A percentile compares a stretch with the other conserved stretches of the same genome.
Conservation (phyloP, 257 asterid species). For the Agastache rugosa region DNA sequence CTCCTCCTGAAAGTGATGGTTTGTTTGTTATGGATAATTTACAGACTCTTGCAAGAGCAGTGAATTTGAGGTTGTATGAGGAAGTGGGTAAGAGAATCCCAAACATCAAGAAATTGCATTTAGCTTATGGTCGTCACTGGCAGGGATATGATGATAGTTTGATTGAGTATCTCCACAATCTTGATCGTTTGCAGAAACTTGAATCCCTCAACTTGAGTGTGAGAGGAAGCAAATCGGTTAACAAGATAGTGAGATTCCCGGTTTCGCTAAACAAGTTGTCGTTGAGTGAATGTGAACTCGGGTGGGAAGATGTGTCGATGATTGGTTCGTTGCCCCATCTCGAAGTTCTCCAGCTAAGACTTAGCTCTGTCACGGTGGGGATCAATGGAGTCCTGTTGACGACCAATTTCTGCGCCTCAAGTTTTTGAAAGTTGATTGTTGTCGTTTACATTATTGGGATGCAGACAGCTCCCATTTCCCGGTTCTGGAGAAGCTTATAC, state of each 20-base stretch:
- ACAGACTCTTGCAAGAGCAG: not conserved
- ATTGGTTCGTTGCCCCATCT: not conserved
- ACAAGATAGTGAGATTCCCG: not conserved
- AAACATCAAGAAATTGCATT: not conserved
- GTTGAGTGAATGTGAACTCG: not conserved
- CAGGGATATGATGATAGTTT: not conserved
- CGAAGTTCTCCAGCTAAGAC: not conserved
- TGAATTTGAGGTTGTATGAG: not conserved
- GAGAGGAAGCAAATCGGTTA: no score
- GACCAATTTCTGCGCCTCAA: no score
- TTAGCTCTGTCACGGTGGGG: no score
- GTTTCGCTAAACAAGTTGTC: not conserved
- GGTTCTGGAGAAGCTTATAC: no score
- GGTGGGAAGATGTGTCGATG: not conserved
- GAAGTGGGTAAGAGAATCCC: not conserved
- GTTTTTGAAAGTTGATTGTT: no score
- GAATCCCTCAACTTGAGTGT: conserved; percentile 14
- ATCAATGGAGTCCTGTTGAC: no score
- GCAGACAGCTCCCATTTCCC: no score
- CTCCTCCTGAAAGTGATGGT: not conserved
- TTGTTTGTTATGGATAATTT: not conserved
- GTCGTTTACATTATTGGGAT: no score
- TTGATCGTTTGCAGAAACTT: not conserved
- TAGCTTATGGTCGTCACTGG: not conserved
- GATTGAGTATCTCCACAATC: not conserved